Evolutionary conservation across 1,139 yeast genomes (phyloP).

Genomic region (Candida freyschussii): DNA sequence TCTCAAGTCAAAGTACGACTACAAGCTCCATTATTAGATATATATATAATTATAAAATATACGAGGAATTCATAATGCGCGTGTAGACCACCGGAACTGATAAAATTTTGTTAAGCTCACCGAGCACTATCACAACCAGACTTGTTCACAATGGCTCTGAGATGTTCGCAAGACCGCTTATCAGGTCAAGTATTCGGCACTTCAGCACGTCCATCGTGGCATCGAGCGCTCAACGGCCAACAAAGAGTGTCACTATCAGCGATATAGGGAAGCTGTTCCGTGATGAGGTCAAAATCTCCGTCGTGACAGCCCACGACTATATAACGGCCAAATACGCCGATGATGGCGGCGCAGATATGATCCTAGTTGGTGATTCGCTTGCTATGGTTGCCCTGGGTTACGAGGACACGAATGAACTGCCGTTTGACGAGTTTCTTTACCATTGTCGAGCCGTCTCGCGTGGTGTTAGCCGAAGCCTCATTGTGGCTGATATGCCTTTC

Average conservation of each 20-base stretch:
- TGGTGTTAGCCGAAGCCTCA: conserved; percentile 59
- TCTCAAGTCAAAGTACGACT: conserved; percentile 14
- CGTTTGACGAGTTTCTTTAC: conserved; percentile 66
- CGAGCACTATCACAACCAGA: no score
- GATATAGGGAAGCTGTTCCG: conserved; percentile 43
- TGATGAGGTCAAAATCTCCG: conserved; percentile 52
- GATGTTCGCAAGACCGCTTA: no score
- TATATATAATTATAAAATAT: no score
- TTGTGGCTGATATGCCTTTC: conserved; percentile 88
- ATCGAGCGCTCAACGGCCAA: conserved; percentile 12
- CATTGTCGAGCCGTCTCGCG: conserved; percentile 74
- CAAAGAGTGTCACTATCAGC: conserved; percentile 31
- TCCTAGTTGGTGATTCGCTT: conserved; percentile 85
- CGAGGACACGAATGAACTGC: conserved; percentile 67
- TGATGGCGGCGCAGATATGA: conserved; percentile 60
- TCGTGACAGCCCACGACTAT: conserved; percentile 85
- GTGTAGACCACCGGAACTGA: background rate
- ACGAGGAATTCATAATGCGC: no score
- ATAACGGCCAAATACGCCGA: conserved; percentile 75
- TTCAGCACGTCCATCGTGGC: no score
- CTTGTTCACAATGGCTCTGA: no score
- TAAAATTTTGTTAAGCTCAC: background rate
- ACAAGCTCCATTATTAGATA: conserved; percentile 15
- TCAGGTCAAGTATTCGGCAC: no score
- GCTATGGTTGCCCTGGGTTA: conserved; percentile 91